Evolutionary conservation across 1,284 basidiomycete species (phyloP), one percentile per base, ranked within the genome.

Genomic region (Cryptococcus amylolentus): DNA sequence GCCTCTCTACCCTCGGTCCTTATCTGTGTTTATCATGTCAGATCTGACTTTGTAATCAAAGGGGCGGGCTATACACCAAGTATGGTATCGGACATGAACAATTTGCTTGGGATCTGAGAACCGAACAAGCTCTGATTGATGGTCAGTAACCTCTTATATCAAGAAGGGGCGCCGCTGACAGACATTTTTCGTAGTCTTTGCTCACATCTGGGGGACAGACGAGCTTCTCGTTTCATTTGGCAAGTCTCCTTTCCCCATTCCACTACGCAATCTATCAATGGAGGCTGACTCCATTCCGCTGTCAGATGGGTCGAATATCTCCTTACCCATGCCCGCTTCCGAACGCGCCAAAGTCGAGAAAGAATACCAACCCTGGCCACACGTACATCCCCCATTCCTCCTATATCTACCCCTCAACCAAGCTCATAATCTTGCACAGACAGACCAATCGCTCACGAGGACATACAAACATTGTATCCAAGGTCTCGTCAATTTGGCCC

Each of bases 31-130:
- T 31, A 6, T 31, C 31, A 7, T 31, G 5, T 10, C 7, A 10
- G 31, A 31, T 31, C 31, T 31, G 31, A 31, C 13, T 27, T 20
- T 42, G 20, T 42, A 35, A 9, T 16, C 13, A 38, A 31, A 61
- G 55, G 7, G 64, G 67, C 14, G 67, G 67, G 10, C 48, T 70
- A 43, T 67, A 67, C 49, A 64, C 64, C 49, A 60, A 62, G 23
- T 66, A 70, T 51, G 60, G 54, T n/a, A 66, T 72, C 45, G 66
- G 62, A 45, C 72, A 73, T 50, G 72, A 74, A 62, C 58, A 63
- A n/a, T 72, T 70, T 45, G 70, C 71, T 5, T 76, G 75, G 74
- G 58, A 68, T n/a, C 73, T 74, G 42, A 56, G 72, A 31, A 58
- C 57, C 52, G 55, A 28, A 47, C 53, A 47, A 18, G 27, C 31